Conservation (phyloP, 1,284 basidiomycete species). For the Apiotrichum porosum region DNA sequence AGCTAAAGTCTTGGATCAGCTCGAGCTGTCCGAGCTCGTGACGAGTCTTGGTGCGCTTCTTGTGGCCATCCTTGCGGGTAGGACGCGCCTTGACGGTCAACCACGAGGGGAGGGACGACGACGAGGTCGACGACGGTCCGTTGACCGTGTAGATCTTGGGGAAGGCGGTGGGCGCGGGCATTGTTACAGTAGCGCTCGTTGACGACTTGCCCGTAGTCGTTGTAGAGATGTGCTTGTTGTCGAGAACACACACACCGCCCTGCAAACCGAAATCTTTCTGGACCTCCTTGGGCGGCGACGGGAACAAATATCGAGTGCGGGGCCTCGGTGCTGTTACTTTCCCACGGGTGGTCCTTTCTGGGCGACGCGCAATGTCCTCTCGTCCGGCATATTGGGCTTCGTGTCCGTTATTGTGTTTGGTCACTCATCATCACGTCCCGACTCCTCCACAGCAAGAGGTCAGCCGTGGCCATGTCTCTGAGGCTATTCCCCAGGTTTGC, state of each 20-base stretch:
- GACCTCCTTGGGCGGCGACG: too few species aligned
- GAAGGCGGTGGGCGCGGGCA: constrained; percentile 26
- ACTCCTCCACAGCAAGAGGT: background rate
- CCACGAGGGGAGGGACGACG: constrained; percentile 83
- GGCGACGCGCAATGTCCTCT: too few species aligned
- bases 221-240: background rate
- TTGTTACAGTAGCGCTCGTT: constrained; percentile 5
- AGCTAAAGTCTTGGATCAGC: constrained; percentile 92
- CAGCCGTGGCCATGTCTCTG: constrained; percentile 8
- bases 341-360: too few species aligned
- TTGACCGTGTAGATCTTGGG: constrained; percentile 89
- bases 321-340: constrained; percentile 4
- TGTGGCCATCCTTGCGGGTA: constrained; percentile 29
- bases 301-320: background rate
- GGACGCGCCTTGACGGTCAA: constrained; percentile 60
- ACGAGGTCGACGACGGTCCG: constrained; percentile 73
- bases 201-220: background rate
- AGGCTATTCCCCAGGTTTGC: constrained; percentile 10
- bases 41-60: constrained; percentile 47
- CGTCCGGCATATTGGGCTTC: too few species aligned
- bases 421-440: background rate
- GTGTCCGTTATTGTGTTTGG: too few species aligned
- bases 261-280: constrained; percentile 9
- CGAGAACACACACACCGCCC: background rate
- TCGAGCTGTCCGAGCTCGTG: constrained; percentile 57